phyloP scores from a whole-genome alignment of 225 moss, liverwort and hornwort species.

The Bryoerythrophyllum caledonicum region DNA sequence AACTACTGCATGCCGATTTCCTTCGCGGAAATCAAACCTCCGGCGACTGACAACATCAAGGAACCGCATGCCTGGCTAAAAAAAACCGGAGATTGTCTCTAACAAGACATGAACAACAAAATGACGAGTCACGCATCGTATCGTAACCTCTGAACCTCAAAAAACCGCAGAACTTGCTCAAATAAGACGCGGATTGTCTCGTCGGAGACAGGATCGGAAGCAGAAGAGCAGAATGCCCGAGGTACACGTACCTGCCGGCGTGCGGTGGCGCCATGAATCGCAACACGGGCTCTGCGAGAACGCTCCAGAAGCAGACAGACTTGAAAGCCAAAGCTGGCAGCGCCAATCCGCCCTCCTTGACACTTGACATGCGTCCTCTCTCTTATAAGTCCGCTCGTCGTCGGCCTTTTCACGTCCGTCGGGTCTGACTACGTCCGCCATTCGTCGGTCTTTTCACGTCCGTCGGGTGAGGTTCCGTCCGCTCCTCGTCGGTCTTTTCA shows the following conservation, averaged over 20 bases:
- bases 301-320: not conserved
- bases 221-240: not conserved
- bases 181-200: not conserved
- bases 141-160: not conserved
- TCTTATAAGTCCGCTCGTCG: not conserved
- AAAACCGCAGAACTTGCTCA: not conserved
- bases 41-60: not conserved
- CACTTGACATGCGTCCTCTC: not conserved
- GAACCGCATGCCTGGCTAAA: not conserved
- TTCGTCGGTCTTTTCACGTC: too few relatives aligned
- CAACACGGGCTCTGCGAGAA: not conserved
- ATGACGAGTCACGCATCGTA: not conserved
- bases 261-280: not conserved
- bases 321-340: conserved; percentile 18
- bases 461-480: too few relatives aligned
- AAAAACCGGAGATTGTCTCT: not conserved
- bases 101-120: not conserved
- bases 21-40: not conserved
- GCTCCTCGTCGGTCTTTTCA: too few relatives aligned
- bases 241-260: not conserved
- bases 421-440: too few relatives aligned
- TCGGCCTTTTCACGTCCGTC: not conserved
- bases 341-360: not conserved
- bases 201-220: not conserved
- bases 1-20: not conserved